Percentiles rank a stretch among this genome's conserved stretches.
Evolutionary conservation across 371 early-diverging fungal genomes (phyloP).

Genomic region (Aphelidium insulamus): DNA sequence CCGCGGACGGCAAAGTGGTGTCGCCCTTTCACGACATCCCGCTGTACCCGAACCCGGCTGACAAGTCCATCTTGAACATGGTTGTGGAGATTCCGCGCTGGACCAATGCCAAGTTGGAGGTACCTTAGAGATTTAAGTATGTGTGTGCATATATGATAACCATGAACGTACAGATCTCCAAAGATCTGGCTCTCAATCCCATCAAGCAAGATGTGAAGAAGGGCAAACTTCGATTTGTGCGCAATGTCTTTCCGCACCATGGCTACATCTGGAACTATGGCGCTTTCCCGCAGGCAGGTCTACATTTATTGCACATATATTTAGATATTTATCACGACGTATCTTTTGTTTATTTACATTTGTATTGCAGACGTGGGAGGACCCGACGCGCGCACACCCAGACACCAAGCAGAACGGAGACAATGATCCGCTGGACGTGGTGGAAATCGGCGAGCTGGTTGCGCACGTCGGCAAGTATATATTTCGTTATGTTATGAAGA

Average conservation of each 20-base stretch:
- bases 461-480: too few species aligned
- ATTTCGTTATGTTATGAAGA: too few species aligned
- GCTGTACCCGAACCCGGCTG: conserved; percentile 50
- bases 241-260: conserved; percentile 98
- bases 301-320: neutral
- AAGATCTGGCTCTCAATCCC: conserved; percentile 84
- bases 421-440: conserved; percentile 95
- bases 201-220: conserved; percentile 98
- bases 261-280: conserved; percentile 99
- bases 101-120: conserved; percentile 98
- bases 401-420: conserved; percentile 86
- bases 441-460: conserved; percentile 86
- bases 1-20: conserved; percentile 33
- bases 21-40: conserved; percentile 99
- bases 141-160: neutral
- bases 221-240: conserved; percentile 91
- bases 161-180: conserved; percentile 40
- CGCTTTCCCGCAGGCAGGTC: conserved; percentile 69
- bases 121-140: conserved; percentile 11
- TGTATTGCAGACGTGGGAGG: conserved; percentile 77
- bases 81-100: conserved; percentile 98
- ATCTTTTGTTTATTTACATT: neutral
- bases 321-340: neutral
- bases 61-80: conserved; percentile 78
- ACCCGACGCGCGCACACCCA: conserved; percentile 58